A percentile compares a stretch with the other conserved stretches of the same genome.
These are phyloP conservation scores for Pittosporum tobira DNA, from an alignment of 129 eudicot species.

Conservation along the genomic window DNA sequence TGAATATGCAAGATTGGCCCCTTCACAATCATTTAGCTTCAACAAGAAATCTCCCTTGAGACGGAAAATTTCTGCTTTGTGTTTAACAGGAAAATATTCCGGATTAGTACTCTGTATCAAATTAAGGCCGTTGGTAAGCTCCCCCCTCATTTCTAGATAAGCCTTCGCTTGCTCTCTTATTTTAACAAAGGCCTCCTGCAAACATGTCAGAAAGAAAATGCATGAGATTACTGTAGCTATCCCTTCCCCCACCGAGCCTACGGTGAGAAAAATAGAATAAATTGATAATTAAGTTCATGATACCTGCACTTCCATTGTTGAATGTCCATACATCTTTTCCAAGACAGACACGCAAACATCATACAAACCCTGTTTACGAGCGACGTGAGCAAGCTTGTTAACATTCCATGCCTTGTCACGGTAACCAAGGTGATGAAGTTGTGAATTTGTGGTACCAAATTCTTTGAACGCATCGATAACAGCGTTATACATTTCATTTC, in stretches of 20 bases:
- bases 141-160: constrained; percentile 54
- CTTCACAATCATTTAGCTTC: constrained; percentile 51
- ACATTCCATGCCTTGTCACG: constrained; percentile 68
- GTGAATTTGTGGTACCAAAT: constrained; percentile 35
- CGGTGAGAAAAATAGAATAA: too few relatives aligned
- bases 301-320: constrained; percentile 64
- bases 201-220: not conserved
- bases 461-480: constrained; percentile 45
- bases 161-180: constrained; percentile 58
- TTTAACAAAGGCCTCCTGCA: constrained; percentile 56
- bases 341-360: constrained; percentile 49
- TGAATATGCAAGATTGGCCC: constrained; percentile 50
- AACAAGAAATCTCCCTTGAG: constrained; percentile 52
- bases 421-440: constrained; percentile 47
- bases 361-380: constrained; percentile 48
- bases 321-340: constrained; percentile 51
- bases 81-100: constrained; percentile 43
- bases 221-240: not conserved
- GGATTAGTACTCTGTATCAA: constrained; percentile 52
- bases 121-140: constrained; percentile 49
- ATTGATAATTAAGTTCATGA: not conserved
- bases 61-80: constrained; percentile 53
- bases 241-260: not conserved
- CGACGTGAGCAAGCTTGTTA: constrained; percentile 48
- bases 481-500: constrained; percentile 46